Base-by-base conservation (phyloP, 139 green algal species). In the Tetradesmus lagerheimii region DNA sequence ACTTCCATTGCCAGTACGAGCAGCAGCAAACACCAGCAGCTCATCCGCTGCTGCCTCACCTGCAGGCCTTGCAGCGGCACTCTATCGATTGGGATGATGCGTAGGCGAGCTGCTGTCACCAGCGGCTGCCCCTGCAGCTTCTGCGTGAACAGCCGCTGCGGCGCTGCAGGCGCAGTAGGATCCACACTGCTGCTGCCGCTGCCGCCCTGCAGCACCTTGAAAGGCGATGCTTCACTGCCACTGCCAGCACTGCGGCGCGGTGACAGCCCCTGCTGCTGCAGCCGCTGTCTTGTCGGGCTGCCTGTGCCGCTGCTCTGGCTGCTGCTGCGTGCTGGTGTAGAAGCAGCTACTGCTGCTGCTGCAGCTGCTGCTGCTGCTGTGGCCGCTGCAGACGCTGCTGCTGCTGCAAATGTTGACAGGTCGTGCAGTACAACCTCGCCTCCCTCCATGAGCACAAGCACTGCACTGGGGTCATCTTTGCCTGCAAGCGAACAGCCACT, bases 381-480 rank as follows among this genome's bases (percentile, higher is more conserved):
- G 4, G 57, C 67, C 9, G 67, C 67, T 39, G 67, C 67, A 27
- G n/a, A 23, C 18, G 31, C 67, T 27, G 37, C 78, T 31, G 86
- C 89, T 85, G n/a, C 94, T 50, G 41, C 41, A 8, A 62, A 35
- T 16, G 76, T 50, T 76, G 79, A 23, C 20, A 97, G 86, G 82
- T 96, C 90, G 35, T 97, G 92, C 84, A 96, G 89, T 64, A 96
- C 91, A 64, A 98, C 89, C 85, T 97, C 93, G 0, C 95, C 96
- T 34, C 93, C 94, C 81, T 98, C 95, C 41, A 94, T 95, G 35
- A 98, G 91, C 53, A 96, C 91, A 50, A 98, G 83, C 27, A 98
- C 50, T 5, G 90, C 95, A 0, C 50, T 79, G 2, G 93, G 90
- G 38, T 95, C 89, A 37, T 95, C 95, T 50, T 89, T 88, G 4